Evolutionary conservation across 2,329 filamentous ascomycete species (phyloP).

Genomic region (Fusarium sp.): DNA sequence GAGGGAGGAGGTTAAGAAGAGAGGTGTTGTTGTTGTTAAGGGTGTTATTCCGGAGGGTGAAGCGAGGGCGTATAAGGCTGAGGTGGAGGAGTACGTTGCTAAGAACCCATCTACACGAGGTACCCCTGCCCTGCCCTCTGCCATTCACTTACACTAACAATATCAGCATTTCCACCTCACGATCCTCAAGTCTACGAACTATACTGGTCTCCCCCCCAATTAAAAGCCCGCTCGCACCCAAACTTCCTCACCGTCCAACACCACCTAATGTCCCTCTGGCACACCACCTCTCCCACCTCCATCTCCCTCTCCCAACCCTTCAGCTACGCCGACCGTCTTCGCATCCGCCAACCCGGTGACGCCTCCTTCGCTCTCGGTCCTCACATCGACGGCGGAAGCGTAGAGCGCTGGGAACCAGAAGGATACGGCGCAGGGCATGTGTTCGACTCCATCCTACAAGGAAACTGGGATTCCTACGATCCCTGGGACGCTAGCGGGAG

Average conservation of each 20-base stretch:
- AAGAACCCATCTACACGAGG: slow-evolving; percentile 71
- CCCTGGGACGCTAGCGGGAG: slow-evolving; percentile 82
- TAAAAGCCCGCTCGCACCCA: slow-evolving; percentile 74
- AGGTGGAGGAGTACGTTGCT: slow-evolving; percentile 72
- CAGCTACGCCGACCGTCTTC: slow-evolving; percentile 77
- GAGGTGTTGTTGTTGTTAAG: slow-evolving; percentile 73
- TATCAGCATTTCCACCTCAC: slow-evolving; percentile 71
- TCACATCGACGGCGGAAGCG: slow-evolving; percentile 78
- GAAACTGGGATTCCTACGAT: slow-evolving; percentile 84
- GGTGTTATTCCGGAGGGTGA: slow-evolving; percentile 73
- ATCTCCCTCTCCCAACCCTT: slow-evolving; percentile 68
- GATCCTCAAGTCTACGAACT: slow-evolving; percentile 79
- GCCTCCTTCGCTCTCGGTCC: slow-evolving; percentile 77
- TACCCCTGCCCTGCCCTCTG: slow-evolving; percentile 31
- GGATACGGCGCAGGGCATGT: slow-evolving; percentile 76
- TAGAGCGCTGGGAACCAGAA: slow-evolving; percentile 78
- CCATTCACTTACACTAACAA: background rate
- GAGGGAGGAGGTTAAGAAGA: slow-evolving; percentile 66
- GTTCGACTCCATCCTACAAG: slow-evolving; percentile 79
- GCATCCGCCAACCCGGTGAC: slow-evolving; percentile 79
- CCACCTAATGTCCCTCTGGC: slow-evolving; percentile 72
- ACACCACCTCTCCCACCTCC: slow-evolving; percentile 58
- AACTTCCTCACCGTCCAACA: slow-evolving; percentile 71
- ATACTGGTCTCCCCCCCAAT: slow-evolving; percentile 78
- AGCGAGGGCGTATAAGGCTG: slow-evolving; percentile 73